phyloP scores from a whole-genome alignment of 1,139 yeast genomes.

The Nakaseomyces nivariensis region DNA sequence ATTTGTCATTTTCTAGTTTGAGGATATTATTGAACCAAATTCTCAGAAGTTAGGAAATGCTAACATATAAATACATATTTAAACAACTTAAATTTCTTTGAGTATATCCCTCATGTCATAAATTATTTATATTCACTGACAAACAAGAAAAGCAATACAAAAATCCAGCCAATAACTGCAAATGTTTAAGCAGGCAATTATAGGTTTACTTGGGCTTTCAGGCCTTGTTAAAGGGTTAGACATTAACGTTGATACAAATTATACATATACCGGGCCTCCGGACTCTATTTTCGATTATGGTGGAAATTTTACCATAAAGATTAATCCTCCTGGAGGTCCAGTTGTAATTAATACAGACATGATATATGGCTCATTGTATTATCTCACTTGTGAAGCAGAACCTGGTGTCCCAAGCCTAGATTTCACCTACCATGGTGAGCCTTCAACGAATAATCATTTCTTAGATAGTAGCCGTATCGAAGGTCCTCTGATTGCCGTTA shows the following conservation, averaged over 20 bases:
- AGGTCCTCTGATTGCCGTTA: not conserved
- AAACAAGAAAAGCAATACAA: too few species aligned
- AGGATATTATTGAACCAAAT: too few species aligned
- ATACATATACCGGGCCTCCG: not conserved
- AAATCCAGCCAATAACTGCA: too few species aligned
- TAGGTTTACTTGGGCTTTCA: not conserved
- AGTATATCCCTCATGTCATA: too few species aligned
- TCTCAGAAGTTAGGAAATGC: too few species aligned
- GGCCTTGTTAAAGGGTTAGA: not conserved
- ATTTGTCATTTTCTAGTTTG: too few species aligned
- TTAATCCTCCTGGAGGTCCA: not conserved
- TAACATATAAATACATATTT: too few species aligned
- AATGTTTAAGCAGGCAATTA: not conserved
- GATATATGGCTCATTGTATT: not conserved
- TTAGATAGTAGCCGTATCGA: not conserved
- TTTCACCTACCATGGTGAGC: not conserved
- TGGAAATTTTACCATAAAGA: not conserved
- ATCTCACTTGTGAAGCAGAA: not conserved
- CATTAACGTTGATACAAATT: not conserved
- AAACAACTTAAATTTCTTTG: too few species aligned
- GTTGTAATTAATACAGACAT: not conserved
- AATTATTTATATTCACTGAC: too few species aligned
- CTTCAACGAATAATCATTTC: not conserved
- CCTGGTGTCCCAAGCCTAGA: not conserved
- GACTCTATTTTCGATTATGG: not conserved